Percentiles rank a stretch among this genome's conserved stretches.
Conservation (phyloP, 768 basidiomycete genomes). For the Leccinum fibrillosum region DNA sequence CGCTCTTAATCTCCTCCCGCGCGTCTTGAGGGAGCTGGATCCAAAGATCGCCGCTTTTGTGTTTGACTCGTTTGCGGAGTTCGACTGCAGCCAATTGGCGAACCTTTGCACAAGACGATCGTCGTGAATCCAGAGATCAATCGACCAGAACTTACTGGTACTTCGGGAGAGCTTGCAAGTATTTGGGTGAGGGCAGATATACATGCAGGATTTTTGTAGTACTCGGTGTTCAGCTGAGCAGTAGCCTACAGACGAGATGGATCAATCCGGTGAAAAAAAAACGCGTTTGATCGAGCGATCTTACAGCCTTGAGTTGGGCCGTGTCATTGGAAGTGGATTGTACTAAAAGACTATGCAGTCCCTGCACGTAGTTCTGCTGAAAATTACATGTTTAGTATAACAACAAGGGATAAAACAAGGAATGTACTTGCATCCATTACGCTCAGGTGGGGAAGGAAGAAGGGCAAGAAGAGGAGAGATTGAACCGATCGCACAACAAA, state of each 20-base stretch:
- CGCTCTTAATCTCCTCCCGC: constrained; percentile 81
- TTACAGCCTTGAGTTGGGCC: constrained; percentile 80
- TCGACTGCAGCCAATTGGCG: constrained; percentile 97
- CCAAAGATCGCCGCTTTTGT: constrained; percentile 84
- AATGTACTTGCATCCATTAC: constrained; percentile 30
- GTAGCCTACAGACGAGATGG: constrained; percentile 63
- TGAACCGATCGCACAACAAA: constrained; percentile 31
- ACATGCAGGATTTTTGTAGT: constrained; percentile 87
- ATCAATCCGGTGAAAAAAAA: constrained; percentile 14
- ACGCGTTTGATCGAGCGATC: constrained; percentile 35
- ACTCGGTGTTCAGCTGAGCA: constrained; percentile 84
- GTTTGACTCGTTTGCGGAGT: constrained; percentile 85
- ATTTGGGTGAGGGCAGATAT: constrained; percentile 90
- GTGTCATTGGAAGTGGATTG: constrained; percentile 86
- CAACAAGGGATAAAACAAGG: background rate
- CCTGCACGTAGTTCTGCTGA: constrained; percentile 73
- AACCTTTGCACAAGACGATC: constrained; percentile 48
- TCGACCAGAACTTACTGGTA: constrained; percentile 55
- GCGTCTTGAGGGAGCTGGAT: constrained; percentile 58
- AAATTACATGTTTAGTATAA: constrained; percentile 5
- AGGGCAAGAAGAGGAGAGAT: constrained; percentile 30
- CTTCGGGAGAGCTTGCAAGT: constrained; percentile 79
- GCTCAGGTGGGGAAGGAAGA: constrained; percentile 16
- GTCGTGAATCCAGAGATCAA: constrained; percentile 10
- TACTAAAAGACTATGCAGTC: constrained; percentile 79